phyloP scores from a whole-genome alignment of 805 yeast genomes.

The Teunomyces pallodes region DNA sequence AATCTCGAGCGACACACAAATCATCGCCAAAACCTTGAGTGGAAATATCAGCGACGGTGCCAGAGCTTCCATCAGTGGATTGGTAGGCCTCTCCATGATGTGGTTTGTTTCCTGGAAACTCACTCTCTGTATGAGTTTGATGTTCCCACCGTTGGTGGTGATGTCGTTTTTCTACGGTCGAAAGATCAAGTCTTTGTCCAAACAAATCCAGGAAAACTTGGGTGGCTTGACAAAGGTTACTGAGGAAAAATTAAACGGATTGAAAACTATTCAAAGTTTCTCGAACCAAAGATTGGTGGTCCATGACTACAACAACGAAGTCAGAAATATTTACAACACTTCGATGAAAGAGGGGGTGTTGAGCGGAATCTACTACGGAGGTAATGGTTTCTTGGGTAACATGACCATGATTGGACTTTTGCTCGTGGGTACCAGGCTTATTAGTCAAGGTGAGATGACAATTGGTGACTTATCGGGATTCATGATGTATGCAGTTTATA shows the following conservation, averaged over 20 bases:
- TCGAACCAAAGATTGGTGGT: slow-evolving; percentile 82
- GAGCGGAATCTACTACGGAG: slow-evolving; percentile 72
- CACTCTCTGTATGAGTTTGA: slow-evolving; percentile 73
- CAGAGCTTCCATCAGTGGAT: slow-evolving; percentile 75
- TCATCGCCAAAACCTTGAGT: slow-evolving; percentile 81
- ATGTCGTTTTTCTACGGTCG: slow-evolving; percentile 84
- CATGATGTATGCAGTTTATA: slow-evolving; percentile 92
- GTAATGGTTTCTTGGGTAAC: slow-evolving; percentile 84
- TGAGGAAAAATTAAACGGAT: slow-evolving; percentile 85
- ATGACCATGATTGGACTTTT: slow-evolving; percentile 72
- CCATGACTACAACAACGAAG: slow-evolving; percentile 67
- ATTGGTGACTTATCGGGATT: slow-evolving; percentile 90
- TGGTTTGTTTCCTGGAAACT: slow-evolving; percentile 77
- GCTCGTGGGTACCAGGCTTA: slow-evolving; percentile 79
- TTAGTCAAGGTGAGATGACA: slow-evolving; percentile 68
- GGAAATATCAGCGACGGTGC: slow-evolving; percentile 92
- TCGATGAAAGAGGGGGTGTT: slow-evolving; percentile 79
- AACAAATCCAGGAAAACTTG: slow-evolving; percentile 75
- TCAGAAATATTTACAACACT: slow-evolving; percentile 59
- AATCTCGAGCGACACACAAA: slow-evolving; percentile 82
- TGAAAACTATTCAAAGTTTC: slow-evolving; percentile 85
- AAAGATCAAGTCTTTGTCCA: slow-evolving; percentile 68
- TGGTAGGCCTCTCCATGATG: slow-evolving; percentile 92
- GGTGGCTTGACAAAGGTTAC: slow-evolving; percentile 87
- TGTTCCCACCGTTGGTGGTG: slow-evolving; percentile 79